Percentiles rank a stretch among this genome's conserved stretches.
Conservation (phyloP, 768 basidiomycete species). For the Lyophyllum semitale region DNA sequence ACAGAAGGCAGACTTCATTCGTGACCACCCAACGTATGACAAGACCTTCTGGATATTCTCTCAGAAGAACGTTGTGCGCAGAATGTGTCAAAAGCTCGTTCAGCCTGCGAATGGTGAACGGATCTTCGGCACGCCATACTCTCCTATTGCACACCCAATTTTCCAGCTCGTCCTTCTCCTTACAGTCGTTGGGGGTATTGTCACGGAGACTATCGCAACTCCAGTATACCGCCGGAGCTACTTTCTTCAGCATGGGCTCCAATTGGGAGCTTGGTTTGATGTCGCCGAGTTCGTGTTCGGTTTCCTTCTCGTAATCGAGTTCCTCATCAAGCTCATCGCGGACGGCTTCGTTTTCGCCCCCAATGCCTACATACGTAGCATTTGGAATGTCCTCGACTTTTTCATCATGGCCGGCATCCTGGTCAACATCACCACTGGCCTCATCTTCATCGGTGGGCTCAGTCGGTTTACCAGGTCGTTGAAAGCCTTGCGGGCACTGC, state of each 20-base stretch:
- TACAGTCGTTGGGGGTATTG: slow-evolving; percentile 79
- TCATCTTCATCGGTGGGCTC: slow-evolving; percentile 77
- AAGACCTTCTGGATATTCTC: slow-evolving; percentile 88
- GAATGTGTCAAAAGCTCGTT: slow-evolving; percentile 80
- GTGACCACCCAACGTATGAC: slow-evolving; percentile 86
- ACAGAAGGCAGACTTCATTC: slow-evolving; percentile 84
- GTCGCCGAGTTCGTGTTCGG: slow-evolving; percentile 76
- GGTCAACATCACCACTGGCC: slow-evolving; percentile 68
- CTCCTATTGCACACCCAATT: slow-evolving; percentile 62
- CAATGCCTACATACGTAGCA: slow-evolving; percentile 87
- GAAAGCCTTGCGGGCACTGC: slow-evolving; percentile 85
- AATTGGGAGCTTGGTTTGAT: slow-evolving; percentile 86
- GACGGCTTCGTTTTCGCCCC: slow-evolving; percentile 92
- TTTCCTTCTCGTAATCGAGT: slow-evolving; percentile 73
- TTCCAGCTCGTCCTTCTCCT: slow-evolving; percentile 77
- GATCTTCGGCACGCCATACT: slow-evolving; percentile 77
- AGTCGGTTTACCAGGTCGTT: slow-evolving; percentile 82
- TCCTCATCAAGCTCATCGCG: slow-evolving; percentile 86
- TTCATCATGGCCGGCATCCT: slow-evolving; percentile 78
- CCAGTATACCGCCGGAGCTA: slow-evolving; percentile 81
- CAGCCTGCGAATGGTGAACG: slow-evolving; percentile 84
- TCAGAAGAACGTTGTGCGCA: slow-evolving; percentile 74
- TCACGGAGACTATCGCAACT: slow-evolving; percentile 81
- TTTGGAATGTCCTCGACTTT: slow-evolving; percentile 93
- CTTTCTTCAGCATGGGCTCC: slow-evolving; percentile 56